Base-by-base conservation (phyloP, 106 monocot genomes). In the Iris macrosiphon region DNA sequence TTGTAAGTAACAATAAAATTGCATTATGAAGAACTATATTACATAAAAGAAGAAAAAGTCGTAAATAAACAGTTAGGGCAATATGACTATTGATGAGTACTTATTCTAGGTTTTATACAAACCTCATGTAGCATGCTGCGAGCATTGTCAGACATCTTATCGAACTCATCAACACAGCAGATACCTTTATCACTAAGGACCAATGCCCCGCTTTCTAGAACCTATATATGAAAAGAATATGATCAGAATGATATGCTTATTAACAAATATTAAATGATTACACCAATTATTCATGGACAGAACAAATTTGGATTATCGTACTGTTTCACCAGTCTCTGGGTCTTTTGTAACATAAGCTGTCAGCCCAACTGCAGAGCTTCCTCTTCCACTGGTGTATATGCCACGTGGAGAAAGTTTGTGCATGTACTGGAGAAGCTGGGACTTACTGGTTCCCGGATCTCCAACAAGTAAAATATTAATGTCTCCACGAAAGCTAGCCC, bases 111-210 rank as follows among this genome's bases (percentile, higher is more conserved):
- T n/a, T n/a, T n/a, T n/a, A 62, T 48, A 69, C 59, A 22, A 27
- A 98, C 98, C 98, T 98, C 98, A 35, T 98, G 98, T 25, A 98
- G 51, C 98, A 98, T 98, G 75, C 98, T 98, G 18, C 98, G 69
- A 52, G 98, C 90, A 84, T 98, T 98, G 27, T 98, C 98, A 7
- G 98, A 98, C 98, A 98, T 98, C 45, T 98, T 98, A 52, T 98
- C 98, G 52, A 98, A 98, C 49, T 98, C 98, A 68, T 98, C 98
- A 31, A 98, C 91, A 66, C 98, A 98, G 35, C 98, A 98, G n/a
- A 98, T 76, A 58, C 98, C 98, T 72, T 70, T 74, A 31, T 98
- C 98, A 70, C 98, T 98, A n/a, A 96, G 57, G 15, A 98, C 98
- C 40, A 98, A 50, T 21, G 98, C 98, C 3, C 98, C 98, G 62